These are phyloP conservation scores for Cladosporium sphaerospermum DNA, from an alignment of 2,329 filamentous ascomycete genomes.

Conservation along the genomic window DNA sequence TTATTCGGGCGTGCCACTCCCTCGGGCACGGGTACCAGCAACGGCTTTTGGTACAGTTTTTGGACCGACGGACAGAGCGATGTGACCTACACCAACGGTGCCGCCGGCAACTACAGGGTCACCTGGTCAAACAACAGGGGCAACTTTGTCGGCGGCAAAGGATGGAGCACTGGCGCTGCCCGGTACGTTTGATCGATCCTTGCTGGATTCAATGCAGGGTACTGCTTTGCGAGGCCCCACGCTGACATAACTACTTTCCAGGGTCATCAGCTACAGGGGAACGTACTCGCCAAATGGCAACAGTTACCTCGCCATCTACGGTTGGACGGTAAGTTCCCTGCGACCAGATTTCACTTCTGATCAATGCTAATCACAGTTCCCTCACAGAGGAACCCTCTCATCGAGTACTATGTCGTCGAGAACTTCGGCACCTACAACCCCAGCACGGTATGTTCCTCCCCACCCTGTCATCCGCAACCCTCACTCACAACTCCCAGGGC, in stretches of 20 bases:
- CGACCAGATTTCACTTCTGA: neutral
- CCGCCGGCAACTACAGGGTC: constrained; percentile 42
- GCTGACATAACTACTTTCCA: constrained; percentile 17
- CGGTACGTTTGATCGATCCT: too few species aligned
- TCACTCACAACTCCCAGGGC: constrained; percentile 35
- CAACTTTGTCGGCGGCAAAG: constrained; percentile 47
- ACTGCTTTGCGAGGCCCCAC: neutral
- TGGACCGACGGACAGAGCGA: constrained; percentile 51
- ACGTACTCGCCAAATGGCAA: constrained; percentile 44
- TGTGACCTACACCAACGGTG: constrained; percentile 50
- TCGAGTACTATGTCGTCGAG: constrained; percentile 55
- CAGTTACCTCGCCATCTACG: constrained; percentile 50
- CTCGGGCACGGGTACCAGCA: constrained; percentile 44
- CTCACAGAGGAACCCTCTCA: constrained; percentile 35
- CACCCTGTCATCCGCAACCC: neutral
- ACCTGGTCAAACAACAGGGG: constrained; percentile 40
- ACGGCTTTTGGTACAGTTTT: constrained; percentile 55
- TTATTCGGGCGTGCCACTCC: constrained; percentile 31
- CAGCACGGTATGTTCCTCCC: constrained; percentile 20
- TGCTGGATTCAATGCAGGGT: too few species aligned
- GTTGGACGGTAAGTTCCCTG: constrained; percentile 39
- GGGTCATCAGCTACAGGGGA: constrained; percentile 44
- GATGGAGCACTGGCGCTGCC: constrained; percentile 1
- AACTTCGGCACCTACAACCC: constrained; percentile 42
- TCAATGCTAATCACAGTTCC: neutral